Evolutionary conservation across 495 filamentous ascomycete genomes (phyloP).

Genomic region (Tricharina praecox): DNA sequence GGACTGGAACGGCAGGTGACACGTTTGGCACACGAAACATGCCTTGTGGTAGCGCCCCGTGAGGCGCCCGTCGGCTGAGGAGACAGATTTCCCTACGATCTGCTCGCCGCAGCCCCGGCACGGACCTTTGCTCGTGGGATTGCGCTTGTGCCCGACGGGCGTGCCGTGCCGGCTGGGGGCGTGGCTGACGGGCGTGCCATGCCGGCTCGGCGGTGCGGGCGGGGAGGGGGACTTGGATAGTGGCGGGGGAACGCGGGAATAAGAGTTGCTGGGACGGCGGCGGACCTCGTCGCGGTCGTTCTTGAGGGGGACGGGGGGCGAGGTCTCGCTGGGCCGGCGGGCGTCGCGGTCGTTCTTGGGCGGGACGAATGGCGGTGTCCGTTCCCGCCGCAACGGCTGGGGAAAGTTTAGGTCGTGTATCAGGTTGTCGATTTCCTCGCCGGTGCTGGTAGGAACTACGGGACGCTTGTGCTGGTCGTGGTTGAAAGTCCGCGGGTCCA

Average conservation of each 20-base stretch:
- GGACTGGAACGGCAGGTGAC: constrained; percentile 62
- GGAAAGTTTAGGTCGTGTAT: constrained; percentile 34
- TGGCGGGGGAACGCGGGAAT: too few relatives aligned
- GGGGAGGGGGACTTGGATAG: too few relatives aligned
- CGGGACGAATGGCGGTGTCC: too few relatives aligned
- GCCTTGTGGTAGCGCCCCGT: constrained; percentile 86
- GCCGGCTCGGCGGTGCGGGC: too few relatives aligned
- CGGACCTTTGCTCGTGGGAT: constrained; percentile 41
- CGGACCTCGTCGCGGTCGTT: too few relatives aligned
- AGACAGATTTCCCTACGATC: constrained; percentile 83
- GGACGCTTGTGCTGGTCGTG: neutral
- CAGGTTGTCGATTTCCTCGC: constrained; percentile 31
- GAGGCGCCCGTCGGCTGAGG: constrained; percentile 79
- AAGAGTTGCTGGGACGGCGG: too few relatives aligned
- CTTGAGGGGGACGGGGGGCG: too few relatives aligned
- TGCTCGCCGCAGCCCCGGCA: constrained; percentile 66
- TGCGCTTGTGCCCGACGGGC: constrained; percentile 21
- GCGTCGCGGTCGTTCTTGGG: too few relatives aligned
- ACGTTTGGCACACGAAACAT: constrained; percentile 85
- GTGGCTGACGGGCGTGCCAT: too few relatives aligned
- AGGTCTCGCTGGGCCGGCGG: too few relatives aligned
- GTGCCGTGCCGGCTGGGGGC: too few relatives aligned
- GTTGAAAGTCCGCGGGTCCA: constrained; percentile 20
- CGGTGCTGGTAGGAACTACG: constrained; percentile 8
- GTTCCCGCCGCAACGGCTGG: too few relatives aligned